Evolutionary conservation across 768 basidiomycete species (phyloP).

Genomic region (Favolaschia claudopus): DNA sequence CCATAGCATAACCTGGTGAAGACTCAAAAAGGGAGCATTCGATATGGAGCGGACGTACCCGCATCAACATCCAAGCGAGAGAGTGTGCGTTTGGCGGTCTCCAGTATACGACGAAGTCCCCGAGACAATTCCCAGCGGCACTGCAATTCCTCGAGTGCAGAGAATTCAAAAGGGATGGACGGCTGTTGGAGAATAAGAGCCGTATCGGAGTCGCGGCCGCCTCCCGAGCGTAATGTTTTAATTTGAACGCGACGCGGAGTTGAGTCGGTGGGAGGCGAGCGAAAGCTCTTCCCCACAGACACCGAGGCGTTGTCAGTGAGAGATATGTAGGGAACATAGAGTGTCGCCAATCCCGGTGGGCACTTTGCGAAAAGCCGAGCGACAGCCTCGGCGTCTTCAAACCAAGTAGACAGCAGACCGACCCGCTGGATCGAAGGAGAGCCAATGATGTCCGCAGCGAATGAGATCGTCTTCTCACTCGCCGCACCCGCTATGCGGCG

Average conservation of each 20-base stretch:
- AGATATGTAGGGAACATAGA: not conserved
- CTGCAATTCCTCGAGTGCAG: not conserved
- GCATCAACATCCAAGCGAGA: not conserved
- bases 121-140: not conserved
- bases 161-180: conserved; percentile 4
- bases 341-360: not conserved
- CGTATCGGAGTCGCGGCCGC: not conserved
- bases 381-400: not conserved
- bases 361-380: not conserved
- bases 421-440: not conserved
- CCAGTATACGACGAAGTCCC: not conserved
- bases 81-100: not conserved
- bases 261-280: no score
- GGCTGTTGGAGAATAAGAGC: not conserved
- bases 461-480: not conserved
- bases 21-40: not conserved
- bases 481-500: not conserved
- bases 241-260: not conserved
- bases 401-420: not conserved
- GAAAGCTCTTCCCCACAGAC: no score
- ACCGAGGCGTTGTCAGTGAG: not conserved
- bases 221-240: not conserved
- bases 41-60: not conserved
- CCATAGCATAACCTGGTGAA: not conserved
- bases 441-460: not conserved